Conservation (phyloP, 2,329 filamentous ascomycete genomes). For the Bipolaris cookei region DNA sequence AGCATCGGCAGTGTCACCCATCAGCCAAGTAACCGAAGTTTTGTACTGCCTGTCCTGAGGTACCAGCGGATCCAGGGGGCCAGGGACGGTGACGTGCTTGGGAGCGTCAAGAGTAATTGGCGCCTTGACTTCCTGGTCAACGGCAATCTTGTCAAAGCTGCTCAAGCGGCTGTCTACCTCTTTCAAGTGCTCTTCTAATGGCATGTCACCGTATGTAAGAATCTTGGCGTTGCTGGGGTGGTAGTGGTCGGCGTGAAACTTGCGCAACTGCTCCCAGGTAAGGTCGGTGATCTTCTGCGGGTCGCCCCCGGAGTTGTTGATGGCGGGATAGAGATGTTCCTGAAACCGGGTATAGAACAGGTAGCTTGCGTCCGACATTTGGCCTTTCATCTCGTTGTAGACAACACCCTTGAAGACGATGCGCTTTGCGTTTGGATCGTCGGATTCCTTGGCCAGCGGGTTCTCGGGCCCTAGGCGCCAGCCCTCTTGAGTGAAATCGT, state of each 20-base stretch:
- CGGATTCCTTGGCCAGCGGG: constrained; percentile 59
- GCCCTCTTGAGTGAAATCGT: constrained; percentile 94
- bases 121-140: constrained; percentile 74
- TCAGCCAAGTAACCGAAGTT: constrained; percentile 91
- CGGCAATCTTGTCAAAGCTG: constrained; percentile 72
- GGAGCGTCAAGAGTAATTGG: constrained; percentile 77
- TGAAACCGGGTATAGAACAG: constrained; percentile 95
- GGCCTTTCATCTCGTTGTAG: constrained; percentile 99
- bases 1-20: constrained; percentile 80
- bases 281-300: constrained; percentile 95
- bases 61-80: constrained; percentile 85
- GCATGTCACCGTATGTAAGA: constrained; percentile 94
- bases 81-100: constrained; percentile 71
- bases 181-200: constrained; percentile 77
- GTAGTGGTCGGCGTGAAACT: constrained; percentile 91
- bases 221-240: constrained; percentile 97
- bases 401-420: constrained; percentile 97
- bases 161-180: constrained; percentile 78
- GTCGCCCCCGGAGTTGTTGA: constrained; percentile 97
- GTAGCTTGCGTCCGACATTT: constrained; percentile 97
- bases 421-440: constrained; percentile 63
- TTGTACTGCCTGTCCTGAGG: constrained; percentile 89
- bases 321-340: constrained; percentile 89
- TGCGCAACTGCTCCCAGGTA: constrained; percentile 85
- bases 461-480: constrained; percentile 97